These are phyloP conservation scores for Wickerhamomyces sp. DNA, from an alignment of 1,139 yeast species.

Conservation along the genomic window DNA sequence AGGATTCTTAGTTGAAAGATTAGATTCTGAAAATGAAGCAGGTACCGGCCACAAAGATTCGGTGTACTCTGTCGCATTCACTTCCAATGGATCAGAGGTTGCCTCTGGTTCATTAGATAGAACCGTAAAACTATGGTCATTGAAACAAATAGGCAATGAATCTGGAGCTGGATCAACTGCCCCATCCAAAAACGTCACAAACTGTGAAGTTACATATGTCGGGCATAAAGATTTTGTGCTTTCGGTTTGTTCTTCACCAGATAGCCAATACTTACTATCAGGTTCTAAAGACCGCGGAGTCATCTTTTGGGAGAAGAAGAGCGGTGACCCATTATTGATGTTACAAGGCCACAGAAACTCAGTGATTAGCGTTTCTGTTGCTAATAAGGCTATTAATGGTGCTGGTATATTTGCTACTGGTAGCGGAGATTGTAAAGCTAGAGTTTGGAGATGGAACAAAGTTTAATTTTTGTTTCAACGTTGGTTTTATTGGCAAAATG, in stretches of 20 bases:
- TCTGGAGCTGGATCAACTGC: slow-evolving; percentile 38
- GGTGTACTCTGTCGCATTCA: slow-evolving; percentile 91
- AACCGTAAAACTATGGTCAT: slow-evolving; percentile 94
- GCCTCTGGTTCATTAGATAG: slow-evolving; percentile 95
- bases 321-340: slow-evolving; percentile 93
- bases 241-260: slow-evolving; percentile 92
- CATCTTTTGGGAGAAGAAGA: slow-evolving; percentile 90
- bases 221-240: slow-evolving; percentile 97
- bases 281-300: slow-evolving; percentile 98
- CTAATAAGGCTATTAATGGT: slow-evolving; percentile 68
- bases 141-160: slow-evolving; percentile 44
- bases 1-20: slow-evolving; percentile 87
- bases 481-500: neutral
- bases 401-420: slow-evolving; percentile 90
- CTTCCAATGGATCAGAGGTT: slow-evolving; percentile 87
- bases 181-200: slow-evolving; percentile 39
- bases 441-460: slow-evolving; percentile 67
- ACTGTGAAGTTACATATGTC: slow-evolving; percentile 87
- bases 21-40: slow-evolving; percentile 82
- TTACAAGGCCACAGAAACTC: slow-evolving; percentile 96
- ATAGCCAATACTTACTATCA: slow-evolving; percentile 84
- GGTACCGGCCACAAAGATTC: slow-evolving; percentile 97
- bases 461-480: slow-evolving; percentile 8
- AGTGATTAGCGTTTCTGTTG: slow-evolving; percentile 91
- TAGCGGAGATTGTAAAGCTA: slow-evolving; percentile 95